These are phyloP conservation scores for Thelonectria olida DNA, from an alignment of 2,329 filamentous ascomycete genomes.

Conservation along the genomic window DNA sequence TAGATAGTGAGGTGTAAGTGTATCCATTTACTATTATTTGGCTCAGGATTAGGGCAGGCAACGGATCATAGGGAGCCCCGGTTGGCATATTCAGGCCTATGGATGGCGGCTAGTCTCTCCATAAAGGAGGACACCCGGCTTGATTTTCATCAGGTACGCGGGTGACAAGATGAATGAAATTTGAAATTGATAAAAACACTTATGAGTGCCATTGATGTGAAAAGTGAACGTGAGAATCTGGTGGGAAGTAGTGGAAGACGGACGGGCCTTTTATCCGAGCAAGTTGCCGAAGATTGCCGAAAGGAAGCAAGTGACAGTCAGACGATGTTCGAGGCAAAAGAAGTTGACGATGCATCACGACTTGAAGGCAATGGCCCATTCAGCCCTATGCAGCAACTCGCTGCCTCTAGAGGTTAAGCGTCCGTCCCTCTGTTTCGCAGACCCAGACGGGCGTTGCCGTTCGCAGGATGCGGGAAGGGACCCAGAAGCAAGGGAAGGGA, in stretches of 20 bases:
- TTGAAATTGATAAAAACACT: not conserved
- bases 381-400: constrained; percentile 35
- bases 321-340: not conserved
- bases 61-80: not conserved
- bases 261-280: not conserved
- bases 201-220: not conserved
- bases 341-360: not conserved
- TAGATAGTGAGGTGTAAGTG: constrained; percentile 12
- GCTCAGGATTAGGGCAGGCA: not conserved
- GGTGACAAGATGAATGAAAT: not conserved
- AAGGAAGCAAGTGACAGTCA: not conserved
- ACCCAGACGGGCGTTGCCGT: constrained; percentile 36
- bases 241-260: too few relatives aligned
- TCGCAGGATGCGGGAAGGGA: constrained; percentile 34
- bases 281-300: constrained; percentile 19
- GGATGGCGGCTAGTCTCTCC: constrained; percentile 16
- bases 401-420: constrained; percentile 41
- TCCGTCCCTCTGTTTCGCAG: constrained; percentile 20
- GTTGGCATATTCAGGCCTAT: not conserved
- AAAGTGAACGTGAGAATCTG: not conserved
- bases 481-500: too few relatives aligned
- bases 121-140: constrained; percentile 15
- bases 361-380: constrained; percentile 1
- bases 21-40: constrained; percentile 4
- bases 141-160: not conserved